Evolutionary conservation across 2,329 filamentous ascomycete genomes (phyloP), one percentile per base, ranked within the genome.

Genomic region (Neodidymelliopsis sp.): DNA sequence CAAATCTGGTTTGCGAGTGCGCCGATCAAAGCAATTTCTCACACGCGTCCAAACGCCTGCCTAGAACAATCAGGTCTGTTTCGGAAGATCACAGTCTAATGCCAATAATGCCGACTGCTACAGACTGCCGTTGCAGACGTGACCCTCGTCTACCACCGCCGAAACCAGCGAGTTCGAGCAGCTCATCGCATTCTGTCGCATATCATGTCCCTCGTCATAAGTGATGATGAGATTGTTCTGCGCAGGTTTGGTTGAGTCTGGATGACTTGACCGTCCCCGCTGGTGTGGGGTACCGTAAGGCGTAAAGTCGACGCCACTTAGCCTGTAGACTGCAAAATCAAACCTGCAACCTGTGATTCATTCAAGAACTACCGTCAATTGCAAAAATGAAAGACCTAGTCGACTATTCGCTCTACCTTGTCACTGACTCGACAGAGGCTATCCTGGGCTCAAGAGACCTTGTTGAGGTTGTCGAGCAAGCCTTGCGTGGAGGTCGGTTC

Each of bases 391-490:
- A 75, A 22, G 60, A 57, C 51, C 55, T 63, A 15, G 78, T 88
- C 35, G 85, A 96, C 74, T 92, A 95, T 71, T 86, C 87, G 37
- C 78, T 97, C 28, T 97, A 97, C 71, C 81, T 97, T 49, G 92
- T 97, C 61, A 97, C 92, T 4, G 92, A 97, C 79, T 94, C 91
- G 39, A 96, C 91, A n/a, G 83, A 87, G 11, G 84, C 85, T 24
- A 91, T 96, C 60, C 84, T 97, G 31, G 89, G 89, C 44, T 76
- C 81, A 55, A 83, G 82, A 60, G 81, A 91, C 69, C 79, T 97
- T 27, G 82, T 84, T 51, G 62, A 82, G 8, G 86, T 96, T 1
- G 91, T 97, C 43, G 85, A 88, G 64, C 81, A 84, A 34, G 88
- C 91, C 15, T 74, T 96, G 39, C 78, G 83, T 69, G 91, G 90